phyloP scores from a whole-genome alignment of 768 basidiomycete genomes.

The Holtermanniella nyarrowii region DNA sequence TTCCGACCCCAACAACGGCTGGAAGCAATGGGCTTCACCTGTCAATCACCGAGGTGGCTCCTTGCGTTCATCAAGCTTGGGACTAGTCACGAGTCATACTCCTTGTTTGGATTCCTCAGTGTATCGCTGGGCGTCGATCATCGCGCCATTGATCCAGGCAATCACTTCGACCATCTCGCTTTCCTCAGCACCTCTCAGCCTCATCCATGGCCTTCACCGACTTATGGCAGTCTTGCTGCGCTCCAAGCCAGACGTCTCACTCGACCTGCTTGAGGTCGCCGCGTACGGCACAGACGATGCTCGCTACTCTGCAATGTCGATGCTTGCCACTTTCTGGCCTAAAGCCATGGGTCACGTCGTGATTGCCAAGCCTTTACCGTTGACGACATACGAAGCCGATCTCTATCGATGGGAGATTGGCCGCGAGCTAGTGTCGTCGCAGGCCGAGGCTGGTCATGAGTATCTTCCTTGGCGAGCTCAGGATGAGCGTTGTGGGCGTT shows the following conservation, averaged over 20 bases:
- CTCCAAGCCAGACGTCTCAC: conserved; percentile 57
- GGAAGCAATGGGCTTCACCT: too few species aligned
- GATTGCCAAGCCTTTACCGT: conserved; percentile 50
- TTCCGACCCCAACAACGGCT: conserved; percentile 6
- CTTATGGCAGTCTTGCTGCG: conserved; percentile 50
- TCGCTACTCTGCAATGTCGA: conserved; percentile 49
- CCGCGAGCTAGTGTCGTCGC: conserved; percentile 9
- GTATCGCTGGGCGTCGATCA: conserved; percentile 55
- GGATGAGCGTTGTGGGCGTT: conserved; percentile 45
- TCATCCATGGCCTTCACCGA: conserved; percentile 48
- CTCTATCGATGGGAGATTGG: conserved; percentile 23
- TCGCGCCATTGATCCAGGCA: conserved; percentile 55
- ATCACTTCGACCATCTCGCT: conserved; percentile 53
- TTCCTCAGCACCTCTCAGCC: conserved; percentile 38
- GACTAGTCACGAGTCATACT: too few species aligned
- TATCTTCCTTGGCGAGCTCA: conserved; percentile 22
- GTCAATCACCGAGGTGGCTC: too few species aligned
- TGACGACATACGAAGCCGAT: conserved; percentile 35
- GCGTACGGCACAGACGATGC: conserved; percentile 56
- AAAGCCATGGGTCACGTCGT: conserved; percentile 57
- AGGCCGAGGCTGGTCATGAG: conserved; percentile 19
- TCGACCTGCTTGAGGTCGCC: conserved; percentile 61
- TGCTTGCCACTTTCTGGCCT: conserved; percentile 60
- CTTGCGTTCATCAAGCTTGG: too few species aligned
- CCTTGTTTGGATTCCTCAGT: conserved; percentile 51